Conservation (phyloP, 2,329 filamentous ascomycete species). For the Diaporthe sp. region DNA sequence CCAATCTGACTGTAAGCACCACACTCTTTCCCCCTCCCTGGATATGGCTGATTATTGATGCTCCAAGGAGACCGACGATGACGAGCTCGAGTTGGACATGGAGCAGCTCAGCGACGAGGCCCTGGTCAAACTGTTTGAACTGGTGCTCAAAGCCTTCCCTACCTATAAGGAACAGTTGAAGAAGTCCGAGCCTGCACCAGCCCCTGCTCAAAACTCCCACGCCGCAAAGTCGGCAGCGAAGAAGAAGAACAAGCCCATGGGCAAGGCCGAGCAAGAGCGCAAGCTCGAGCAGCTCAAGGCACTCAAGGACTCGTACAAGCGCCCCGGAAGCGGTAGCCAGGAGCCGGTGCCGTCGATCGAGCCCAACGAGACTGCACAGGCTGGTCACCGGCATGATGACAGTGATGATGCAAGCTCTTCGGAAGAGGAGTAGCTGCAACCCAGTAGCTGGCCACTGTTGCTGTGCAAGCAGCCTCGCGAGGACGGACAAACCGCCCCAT, state of each 20-base stretch:
- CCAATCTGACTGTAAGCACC: constrained; percentile 75
- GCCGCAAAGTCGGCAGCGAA: constrained; percentile 61
- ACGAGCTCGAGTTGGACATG: constrained; percentile 72
- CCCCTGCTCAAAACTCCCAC: constrained; percentile 39
- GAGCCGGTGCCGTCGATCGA: constrained; percentile 57
- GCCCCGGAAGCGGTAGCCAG: constrained; percentile 62
- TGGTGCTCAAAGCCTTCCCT: constrained; percentile 57
- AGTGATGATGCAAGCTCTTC: constrained; percentile 71
- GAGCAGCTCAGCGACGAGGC: constrained; percentile 70
- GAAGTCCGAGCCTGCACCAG: constrained; percentile 47
- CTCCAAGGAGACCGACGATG: constrained; percentile 68
- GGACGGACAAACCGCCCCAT: neutral
- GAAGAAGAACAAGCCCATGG: constrained; percentile 85
- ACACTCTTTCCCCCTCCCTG: neutral
- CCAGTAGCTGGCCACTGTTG: neutral
- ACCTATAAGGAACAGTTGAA: constrained; percentile 51
- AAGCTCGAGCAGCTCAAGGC: constrained; percentile 75
- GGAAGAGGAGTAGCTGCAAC: constrained; percentile 50
- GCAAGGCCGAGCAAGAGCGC: constrained; percentile 77
- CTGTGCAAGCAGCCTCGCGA: neutral
- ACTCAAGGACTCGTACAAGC: constrained; percentile 66
- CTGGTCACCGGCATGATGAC: constrained; percentile 46
- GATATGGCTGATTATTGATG: constrained; percentile 46
- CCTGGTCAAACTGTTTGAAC: constrained; percentile 64
- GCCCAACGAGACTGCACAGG: constrained; percentile 47